These are phyloP conservation scores for Solanum pennellii DNA, from an alignment of 257 asterid genomes.

Conservation along the genomic window DNA sequence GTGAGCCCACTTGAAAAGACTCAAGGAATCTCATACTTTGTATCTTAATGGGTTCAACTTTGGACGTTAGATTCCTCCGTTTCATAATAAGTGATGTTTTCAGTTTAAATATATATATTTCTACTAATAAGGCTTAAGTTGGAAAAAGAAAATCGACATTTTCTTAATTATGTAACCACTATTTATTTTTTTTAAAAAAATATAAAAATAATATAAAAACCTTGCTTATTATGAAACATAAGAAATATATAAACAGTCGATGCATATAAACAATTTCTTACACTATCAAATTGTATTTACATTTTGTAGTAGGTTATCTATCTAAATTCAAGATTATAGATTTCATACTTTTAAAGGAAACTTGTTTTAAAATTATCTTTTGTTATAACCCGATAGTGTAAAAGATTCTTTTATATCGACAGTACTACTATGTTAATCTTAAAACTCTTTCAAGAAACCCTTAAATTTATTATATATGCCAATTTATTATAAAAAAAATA, in stretches of 20 bases:
- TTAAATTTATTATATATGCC: not conserved
- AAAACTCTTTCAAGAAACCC: not conserved
- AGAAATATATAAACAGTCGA: no score
- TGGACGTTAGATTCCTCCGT: rapidly evolving
- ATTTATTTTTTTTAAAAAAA: not conserved
- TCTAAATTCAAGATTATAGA: not conserved
- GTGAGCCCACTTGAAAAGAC: slow-evolving; percentile 56
- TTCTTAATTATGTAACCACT: no score
- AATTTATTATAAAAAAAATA: not conserved
- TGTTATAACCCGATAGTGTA: not conserved
- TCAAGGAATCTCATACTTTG: slow-evolving; percentile 34
- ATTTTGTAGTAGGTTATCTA: not conserved
- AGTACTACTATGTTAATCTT: no score
- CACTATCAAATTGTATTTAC: not conserved
- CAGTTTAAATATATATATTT: not conserved
- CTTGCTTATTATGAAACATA: not conserved
- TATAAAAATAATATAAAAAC: not conserved
- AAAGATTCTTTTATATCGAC: not conserved
- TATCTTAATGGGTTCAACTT: slow-evolving; percentile 17
- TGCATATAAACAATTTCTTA: not conserved
- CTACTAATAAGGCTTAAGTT: not conserved
- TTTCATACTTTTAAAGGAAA: not conserved
- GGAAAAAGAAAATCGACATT: not conserved
- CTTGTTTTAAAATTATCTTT: not conserved
- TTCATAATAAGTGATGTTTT: not conserved